These are phyloP conservation scores for Colletotrichum musae DNA, from an alignment of 2,329 filamentous ascomycete species.

Conservation along the genomic window DNA sequence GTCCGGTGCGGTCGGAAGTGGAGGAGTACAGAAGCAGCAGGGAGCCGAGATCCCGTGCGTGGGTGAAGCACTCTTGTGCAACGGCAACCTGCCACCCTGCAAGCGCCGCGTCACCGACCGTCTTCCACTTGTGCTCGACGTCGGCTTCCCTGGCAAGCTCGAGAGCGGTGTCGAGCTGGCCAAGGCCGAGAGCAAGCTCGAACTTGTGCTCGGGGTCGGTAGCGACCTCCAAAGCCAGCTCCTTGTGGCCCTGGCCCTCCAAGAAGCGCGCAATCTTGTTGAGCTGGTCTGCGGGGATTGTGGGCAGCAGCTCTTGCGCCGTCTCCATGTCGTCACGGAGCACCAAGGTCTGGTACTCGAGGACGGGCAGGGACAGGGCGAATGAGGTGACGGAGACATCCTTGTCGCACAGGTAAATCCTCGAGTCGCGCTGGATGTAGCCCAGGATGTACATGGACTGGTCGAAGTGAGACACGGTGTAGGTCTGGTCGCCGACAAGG, in stretches of 20 bases:
- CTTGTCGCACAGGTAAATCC: constrained; percentile 95
- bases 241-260: constrained; percentile 97
- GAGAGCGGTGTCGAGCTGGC: constrained; percentile 87
- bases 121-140: constrained; percentile 98
- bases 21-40: constrained; percentile 90
- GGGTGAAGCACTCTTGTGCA: constrained; percentile 92
- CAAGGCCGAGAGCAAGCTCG: constrained; percentile 87
- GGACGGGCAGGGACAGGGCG: constrained; percentile 88
- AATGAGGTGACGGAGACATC: constrained; percentile 94
- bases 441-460: constrained; percentile 94
- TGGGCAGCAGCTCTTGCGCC: constrained; percentile 85
- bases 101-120: constrained; percentile 91
- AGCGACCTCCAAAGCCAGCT: constrained; percentile 92
- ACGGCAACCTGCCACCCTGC: constrained; percentile 88
- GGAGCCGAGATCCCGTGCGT: constrained; percentile 91
- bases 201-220: constrained; percentile 98
- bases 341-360: constrained; percentile 97
- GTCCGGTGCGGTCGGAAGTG: constrained; percentile 82
- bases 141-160: constrained; percentile 87
- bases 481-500: constrained; percentile 96
- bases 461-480: constrained; percentile 98
- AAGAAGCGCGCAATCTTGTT: constrained; percentile 99
- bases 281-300: constrained; percentile 91
- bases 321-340: constrained; percentile 94
- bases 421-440: constrained; percentile 95